These are phyloP conservation scores for Byssochlamys sp. DNA, from an alignment of 2,329 filamentous ascomycete species.

Conservation along the genomic window DNA sequence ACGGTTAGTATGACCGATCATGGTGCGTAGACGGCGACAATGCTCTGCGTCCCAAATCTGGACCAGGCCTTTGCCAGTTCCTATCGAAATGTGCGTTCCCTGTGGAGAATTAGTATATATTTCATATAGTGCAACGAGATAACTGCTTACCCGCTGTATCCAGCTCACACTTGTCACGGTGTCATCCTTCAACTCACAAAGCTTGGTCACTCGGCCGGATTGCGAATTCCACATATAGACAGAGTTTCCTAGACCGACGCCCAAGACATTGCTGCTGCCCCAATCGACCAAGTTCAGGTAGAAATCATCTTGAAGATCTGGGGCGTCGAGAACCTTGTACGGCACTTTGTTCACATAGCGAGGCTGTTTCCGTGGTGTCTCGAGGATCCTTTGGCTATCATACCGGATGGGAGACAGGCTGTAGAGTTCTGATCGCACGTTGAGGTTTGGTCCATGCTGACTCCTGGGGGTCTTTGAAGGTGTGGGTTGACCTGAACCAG, in stretches of 20 bases:
- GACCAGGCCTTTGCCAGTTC: slow-evolving; percentile 85
- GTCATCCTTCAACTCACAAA: slow-evolving; percentile 86
- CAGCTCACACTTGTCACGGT: slow-evolving; percentile 93
- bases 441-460: slow-evolving; percentile 76
- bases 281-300: slow-evolving; percentile 96
- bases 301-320: slow-evolving; percentile 92
- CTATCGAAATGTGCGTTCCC: slow-evolving; percentile 89
- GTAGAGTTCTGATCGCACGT: slow-evolving; percentile 86
- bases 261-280: slow-evolving; percentile 88
- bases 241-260: slow-evolving; percentile 81
- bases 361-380: slow-evolving; percentile 80
- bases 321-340: slow-evolving; percentile 93
- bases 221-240: slow-evolving; percentile 99
- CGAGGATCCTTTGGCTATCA: slow-evolving; percentile 83
- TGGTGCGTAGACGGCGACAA: slow-evolving; percentile 74
- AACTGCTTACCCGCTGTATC: slow-evolving; percentile 66
- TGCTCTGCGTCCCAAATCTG: slow-evolving; percentile 96
- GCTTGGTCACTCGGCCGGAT: slow-evolving; percentile 79
- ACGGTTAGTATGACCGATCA: slow-evolving; percentile 89
- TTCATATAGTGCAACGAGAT: slow-evolving; percentile 1
- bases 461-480: slow-evolving; percentile 83
- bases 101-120: slow-evolving; percentile 18
- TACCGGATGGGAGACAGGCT: slow-evolving; percentile 89
- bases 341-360: slow-evolving; percentile 90
- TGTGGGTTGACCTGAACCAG: slow-evolving; percentile 72